Evolutionary conservation across 108 stramenopile species (phyloP).

Genomic region (Nitzschia palea): DNA sequence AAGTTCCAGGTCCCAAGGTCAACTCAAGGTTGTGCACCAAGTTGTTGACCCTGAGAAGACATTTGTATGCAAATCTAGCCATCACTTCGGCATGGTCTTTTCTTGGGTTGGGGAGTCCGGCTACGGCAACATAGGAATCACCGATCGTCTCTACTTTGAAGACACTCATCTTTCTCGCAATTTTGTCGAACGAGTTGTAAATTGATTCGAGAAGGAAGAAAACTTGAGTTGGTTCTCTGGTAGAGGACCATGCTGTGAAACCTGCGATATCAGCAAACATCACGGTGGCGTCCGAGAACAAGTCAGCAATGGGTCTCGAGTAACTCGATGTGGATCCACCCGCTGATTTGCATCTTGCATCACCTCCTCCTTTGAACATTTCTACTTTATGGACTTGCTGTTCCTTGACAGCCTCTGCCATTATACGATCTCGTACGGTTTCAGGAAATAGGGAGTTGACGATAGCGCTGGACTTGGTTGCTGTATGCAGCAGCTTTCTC

Average conservation of each 20-base stretch:
- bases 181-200: not conserved
- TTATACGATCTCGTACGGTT: constrained; percentile 36
- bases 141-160: too few species aligned
- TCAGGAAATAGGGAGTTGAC: constrained; percentile 50
- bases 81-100: not conserved
- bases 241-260: not conserved
- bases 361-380: not conserved
- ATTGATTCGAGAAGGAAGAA: not conserved
- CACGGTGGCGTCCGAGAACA: not conserved
- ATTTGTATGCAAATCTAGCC: not conserved
- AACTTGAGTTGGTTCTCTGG: not conserved
- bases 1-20: too few species aligned
- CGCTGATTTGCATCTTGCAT: too few species aligned
- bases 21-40: too few species aligned
- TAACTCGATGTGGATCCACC: too few species aligned
- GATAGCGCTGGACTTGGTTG: constrained; percentile 32
- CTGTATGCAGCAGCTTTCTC: constrained; percentile 21
- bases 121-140: not conserved
- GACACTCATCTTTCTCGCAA: not conserved
- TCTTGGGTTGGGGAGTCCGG: too few species aligned
- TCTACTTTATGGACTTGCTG: not conserved
- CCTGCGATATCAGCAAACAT: not conserved
- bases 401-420: too few species aligned
- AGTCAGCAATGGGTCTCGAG: not conserved
- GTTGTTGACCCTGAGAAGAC: not conserved